Percentiles rank a stretch among this genome's conserved stretches.
Conservation (phyloP, 1,284 basidiomycete species). For the Bondarzewia mesenterica region DNA sequence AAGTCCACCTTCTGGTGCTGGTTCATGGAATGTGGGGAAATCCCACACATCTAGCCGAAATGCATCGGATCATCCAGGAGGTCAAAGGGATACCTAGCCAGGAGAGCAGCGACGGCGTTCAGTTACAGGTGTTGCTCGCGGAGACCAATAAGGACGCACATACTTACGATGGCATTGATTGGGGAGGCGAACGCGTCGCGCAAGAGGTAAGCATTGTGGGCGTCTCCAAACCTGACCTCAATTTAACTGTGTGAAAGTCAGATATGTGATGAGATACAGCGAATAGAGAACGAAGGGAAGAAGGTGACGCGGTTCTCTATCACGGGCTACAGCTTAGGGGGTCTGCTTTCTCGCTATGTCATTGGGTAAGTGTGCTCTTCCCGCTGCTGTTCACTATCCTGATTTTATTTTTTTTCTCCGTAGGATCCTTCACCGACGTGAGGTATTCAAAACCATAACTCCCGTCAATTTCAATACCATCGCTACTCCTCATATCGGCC, state of each 20-base stretch:
- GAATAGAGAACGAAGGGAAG: constrained; percentile 42
- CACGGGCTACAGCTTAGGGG: constrained; percentile 78
- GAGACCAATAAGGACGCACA: constrained; percentile 40
- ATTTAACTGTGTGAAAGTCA: constrained; percentile 17
- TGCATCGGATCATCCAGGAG: constrained; percentile 36
- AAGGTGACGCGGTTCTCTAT: constrained; percentile 62
- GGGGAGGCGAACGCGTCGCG: constrained; percentile 54
- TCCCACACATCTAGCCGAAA: constrained; percentile 42
- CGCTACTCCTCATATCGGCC: constrained; percentile 77
- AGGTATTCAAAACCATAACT: constrained; percentile 59
- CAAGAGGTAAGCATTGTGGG: constrained; percentile 44
- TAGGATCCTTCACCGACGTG: constrained; percentile 56
- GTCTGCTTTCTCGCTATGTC: constrained; percentile 71
- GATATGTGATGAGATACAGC: constrained; percentile 44
- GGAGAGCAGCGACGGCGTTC: constrained; percentile 19
- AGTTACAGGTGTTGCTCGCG: constrained; percentile 35
- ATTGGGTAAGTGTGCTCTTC: constrained; percentile 43
- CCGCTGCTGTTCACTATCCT: neutral
- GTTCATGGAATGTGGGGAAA: constrained; percentile 86
- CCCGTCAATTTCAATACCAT: constrained; percentile 79
- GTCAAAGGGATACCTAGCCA: constrained; percentile 18
- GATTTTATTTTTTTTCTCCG: no score
- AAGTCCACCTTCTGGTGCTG: constrained; percentile 35
- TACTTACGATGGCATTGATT: constrained; percentile 62
- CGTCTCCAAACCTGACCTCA: neutral